Evolutionary conservation across 345 rosid genomes (phyloP).

Genomic region (Bruguiera gymnorhiza): DNA sequence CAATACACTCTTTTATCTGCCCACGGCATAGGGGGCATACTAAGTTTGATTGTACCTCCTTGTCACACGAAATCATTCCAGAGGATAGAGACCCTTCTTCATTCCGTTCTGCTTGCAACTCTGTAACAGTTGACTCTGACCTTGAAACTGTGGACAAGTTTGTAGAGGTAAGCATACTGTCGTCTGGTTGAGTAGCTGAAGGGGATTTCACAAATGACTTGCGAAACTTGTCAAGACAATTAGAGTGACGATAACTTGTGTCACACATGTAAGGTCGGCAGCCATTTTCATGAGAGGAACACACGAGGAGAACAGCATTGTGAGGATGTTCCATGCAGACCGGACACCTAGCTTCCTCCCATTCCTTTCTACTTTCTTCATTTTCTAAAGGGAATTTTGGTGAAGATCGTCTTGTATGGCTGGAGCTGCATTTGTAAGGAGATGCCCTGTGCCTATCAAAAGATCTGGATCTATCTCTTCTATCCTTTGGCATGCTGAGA

Average conservation of each 20-base stretch:
- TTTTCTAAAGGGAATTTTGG: conserved; percentile 43
- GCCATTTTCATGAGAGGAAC: conserved; percentile 88
- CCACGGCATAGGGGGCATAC: conserved; percentile 93
- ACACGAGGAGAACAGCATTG: conserved; percentile 85
- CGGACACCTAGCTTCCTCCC: conserved; percentile 96
- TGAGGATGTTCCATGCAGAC: conserved; percentile 99
- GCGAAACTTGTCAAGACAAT: conserved; percentile 87
- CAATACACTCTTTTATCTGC: conserved; percentile 72
- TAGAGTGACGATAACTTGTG: conserved; percentile 94
- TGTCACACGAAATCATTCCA: conserved; percentile 34
- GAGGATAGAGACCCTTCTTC: conserved; percentile 28
- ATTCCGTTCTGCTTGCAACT: conserved; percentile 34
- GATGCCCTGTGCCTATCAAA: conserved; percentile 58
- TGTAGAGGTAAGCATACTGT: conserved; percentile 20
- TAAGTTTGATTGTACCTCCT: conserved; percentile 41
- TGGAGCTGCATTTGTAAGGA: conserved; percentile 59
- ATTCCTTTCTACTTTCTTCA: conserved; percentile 66
- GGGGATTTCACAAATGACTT: conserved; percentile 53
- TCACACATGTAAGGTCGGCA: conserved; percentile 98
- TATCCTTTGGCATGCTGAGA: conserved; percentile 77
- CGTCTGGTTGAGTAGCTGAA: conserved; percentile 34
- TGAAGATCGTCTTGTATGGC: conserved; percentile 36
- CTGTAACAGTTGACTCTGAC: conserved; percentile 31
- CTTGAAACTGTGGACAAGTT: conserved; percentile 17
- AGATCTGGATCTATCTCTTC: conserved; percentile 71